These are phyloP conservation scores for Colletotrichum gloeosporioides DNA, from an alignment of 2,329 filamentous ascomycete genomes.

Conservation along the genomic window DNA sequence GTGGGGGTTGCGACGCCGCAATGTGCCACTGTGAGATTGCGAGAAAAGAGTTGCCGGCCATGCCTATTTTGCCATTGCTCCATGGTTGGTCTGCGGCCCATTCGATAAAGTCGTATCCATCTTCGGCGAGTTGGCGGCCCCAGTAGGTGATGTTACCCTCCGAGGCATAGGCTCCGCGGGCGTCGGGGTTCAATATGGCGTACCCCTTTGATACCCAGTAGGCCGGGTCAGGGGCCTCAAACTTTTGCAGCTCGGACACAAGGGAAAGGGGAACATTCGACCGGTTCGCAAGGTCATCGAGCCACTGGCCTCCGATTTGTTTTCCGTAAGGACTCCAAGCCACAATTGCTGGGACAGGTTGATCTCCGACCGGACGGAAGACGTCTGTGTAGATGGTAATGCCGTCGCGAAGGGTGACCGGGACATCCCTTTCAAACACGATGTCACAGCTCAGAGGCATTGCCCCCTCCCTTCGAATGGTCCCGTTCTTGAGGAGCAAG, in stretches of 20 bases:
- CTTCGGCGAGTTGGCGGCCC: neutral
- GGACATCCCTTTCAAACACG: neutral
- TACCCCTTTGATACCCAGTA: neutral
- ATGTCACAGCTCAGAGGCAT: neutral
- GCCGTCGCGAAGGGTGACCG: neutral
- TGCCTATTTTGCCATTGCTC: neutral
- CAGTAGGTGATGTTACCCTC: neutral
- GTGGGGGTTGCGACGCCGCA: neutral
- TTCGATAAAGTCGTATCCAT: neutral
- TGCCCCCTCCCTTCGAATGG: neutral
- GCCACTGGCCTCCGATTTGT: neutral
- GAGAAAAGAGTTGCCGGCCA: neutral
- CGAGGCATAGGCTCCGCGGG: neutral
- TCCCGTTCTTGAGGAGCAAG: neutral
- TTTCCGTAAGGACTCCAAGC: neutral
- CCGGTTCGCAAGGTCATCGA: neutral
- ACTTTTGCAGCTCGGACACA: neutral
- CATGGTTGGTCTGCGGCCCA: neutral
- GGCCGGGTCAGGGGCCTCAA: neutral
- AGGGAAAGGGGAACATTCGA: neutral
- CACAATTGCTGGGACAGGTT: neutral
- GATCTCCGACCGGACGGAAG: neutral
- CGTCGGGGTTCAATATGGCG: neutral
- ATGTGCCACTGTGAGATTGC: neutral
- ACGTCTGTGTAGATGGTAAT: neutral